Evolutionary conservation across 2,329 filamentous ascomycete species (phyloP), one percentile per base, ranked within the genome.

Genomic region (Claviceps paspali): DNA sequence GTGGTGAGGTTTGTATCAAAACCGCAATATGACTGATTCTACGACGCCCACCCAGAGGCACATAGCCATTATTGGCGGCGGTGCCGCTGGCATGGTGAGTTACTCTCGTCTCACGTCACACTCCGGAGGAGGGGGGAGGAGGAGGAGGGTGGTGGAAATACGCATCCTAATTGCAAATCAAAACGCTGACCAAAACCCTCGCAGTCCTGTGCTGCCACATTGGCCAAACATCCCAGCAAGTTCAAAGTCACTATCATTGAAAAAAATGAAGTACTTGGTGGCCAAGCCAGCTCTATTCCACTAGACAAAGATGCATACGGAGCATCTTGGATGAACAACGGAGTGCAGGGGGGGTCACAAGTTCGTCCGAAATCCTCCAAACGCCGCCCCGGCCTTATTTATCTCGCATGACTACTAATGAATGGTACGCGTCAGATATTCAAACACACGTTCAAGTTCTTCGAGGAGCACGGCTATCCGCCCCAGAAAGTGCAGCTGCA

Each of bases 361-460:
- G 55, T 57, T 32, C 26, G 48, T 41, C 31, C 10, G 15, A 38
- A 9, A 23, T 22, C 11, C 7, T 3, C 8, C 21, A 21, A 5
- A 11, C n/a, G 4, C 7, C 22, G 10, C 6, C n/a, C 10, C 14
- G 8, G 23, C 8, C 10, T 34, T 33, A 7, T n/a, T n/a, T n/a
- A n/a, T n/a, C n/a, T 24, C 19, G 15, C n/a, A 6, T 12, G 5
- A 29, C 26, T 30, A n/a, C n/a, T n/a, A n/a, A n/a, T n/a, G n/a
- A 26, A 41, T 17, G 12, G 11, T 11, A 12, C 28, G 22, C 23
- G 10, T 59, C 29, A 76, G 57, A 78, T 78, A 44, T 79, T 79
- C 55, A 73, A 78, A 49, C 75, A 79, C 48, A 79, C 74, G 0
- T 70, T 78, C 61, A 71, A 70, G 36, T 76, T 76, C 64, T 79